Evolutionary conservation across 306 rosid genomes (phyloP).

Genomic region (Crotalaria pallida): DNA sequence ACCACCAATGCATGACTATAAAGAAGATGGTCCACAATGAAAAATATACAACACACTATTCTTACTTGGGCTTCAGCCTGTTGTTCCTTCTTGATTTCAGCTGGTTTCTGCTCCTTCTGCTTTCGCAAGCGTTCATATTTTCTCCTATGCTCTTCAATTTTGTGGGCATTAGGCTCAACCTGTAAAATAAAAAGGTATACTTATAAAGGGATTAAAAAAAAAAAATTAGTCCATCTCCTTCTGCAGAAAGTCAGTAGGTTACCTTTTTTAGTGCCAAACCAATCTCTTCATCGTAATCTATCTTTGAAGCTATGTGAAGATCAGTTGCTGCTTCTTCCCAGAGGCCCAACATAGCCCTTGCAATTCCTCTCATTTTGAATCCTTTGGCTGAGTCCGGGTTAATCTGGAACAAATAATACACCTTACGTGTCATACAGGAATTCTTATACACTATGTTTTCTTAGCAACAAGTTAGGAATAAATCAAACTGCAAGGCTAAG

Average conservation of each 20-base stretch:
- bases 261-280: conserved; percentile 62
- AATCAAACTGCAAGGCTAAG: not conserved
- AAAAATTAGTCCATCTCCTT: not conserved
- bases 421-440: not conserved
- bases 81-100: conserved; percentile 45
- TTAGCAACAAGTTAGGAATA: conserved; percentile 2
- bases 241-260: not conserved
- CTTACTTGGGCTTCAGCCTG: conserved; percentile 52
- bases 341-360: conserved; percentile 70
- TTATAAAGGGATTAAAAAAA: not conserved
- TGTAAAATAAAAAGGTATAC: conserved; percentile 26
- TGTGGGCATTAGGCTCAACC: conserved; percentile 75
- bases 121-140: conserved; percentile 55
- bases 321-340: conserved; percentile 74
- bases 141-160: conserved; percentile 71
- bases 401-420: conserved; percentile 42
- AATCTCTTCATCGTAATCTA: conserved; percentile 82
- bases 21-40: not conserved
- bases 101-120: conserved; percentile 50
- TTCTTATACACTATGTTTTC: not conserved
- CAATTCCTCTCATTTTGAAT: conserved; percentile 68
- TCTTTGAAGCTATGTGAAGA: conserved; percentile 65
- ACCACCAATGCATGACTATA: not conserved
- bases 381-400: conserved; percentile 89
- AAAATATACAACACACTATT: conserved; percentile 3